Evolutionary conservation across 192 early-diverging fungal genomes (phyloP).

Genomic region (Linnemannia exigua): DNA sequence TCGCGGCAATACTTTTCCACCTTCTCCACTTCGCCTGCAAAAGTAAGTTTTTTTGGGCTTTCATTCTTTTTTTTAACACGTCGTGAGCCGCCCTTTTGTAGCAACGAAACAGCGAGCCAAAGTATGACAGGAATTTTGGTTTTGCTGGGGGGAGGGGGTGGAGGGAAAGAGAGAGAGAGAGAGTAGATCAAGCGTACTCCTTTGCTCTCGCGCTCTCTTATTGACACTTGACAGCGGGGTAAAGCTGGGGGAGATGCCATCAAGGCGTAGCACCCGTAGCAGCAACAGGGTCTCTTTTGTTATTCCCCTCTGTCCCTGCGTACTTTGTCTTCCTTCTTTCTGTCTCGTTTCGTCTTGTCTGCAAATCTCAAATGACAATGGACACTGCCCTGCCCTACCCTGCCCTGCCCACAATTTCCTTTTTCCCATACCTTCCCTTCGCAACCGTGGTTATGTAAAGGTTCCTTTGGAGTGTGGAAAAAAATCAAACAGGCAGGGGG

Average conservation of each 20-base stretch:
- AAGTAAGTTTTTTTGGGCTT: conserved; percentile 19
- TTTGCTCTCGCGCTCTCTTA: not conserved
- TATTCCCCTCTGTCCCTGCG: not conserved
- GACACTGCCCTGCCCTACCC: not conserved
- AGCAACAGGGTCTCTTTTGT: not conserved
- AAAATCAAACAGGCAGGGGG: not conserved
- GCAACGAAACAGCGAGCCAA: too few relatives aligned
- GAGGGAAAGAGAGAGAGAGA: not conserved
- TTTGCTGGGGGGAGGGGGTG: not conserved
- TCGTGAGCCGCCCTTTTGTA: not conserved
- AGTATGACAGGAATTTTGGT: not conserved
- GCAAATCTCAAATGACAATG: not conserved
- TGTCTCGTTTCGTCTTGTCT: not conserved
- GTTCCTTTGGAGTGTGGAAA: not conserved
- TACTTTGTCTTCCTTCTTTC: not conserved
- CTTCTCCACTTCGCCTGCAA: conserved; percentile 28
- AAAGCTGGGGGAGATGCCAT: not conserved
- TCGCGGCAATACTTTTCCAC: conserved; percentile 26
- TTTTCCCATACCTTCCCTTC: not conserved
- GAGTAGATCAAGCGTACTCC: not conserved
- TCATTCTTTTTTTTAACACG: not conserved
- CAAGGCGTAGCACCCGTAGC: not conserved
- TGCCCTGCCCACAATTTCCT: not conserved
- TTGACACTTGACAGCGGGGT: not conserved
- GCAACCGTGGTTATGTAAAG: not conserved